Base-by-base conservation (phyloP, 148 eudicot species). In the Arctostaphylos glauca region DNA sequence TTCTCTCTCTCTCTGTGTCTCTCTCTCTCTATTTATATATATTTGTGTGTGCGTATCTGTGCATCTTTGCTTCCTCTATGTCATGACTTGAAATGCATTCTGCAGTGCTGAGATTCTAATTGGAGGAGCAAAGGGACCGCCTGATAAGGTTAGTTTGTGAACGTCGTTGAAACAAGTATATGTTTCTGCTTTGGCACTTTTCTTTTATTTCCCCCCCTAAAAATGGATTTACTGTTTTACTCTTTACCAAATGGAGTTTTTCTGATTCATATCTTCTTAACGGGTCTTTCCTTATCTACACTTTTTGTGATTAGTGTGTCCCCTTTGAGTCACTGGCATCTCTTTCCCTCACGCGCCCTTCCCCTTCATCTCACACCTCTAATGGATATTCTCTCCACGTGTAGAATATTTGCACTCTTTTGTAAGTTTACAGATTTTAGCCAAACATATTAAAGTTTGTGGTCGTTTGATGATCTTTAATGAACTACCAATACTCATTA, bases 81-180 rank as follows among this genome's bases (percentile, higher is more conserved):
- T 67, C 81, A 70, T 83, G 72, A 83, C 82, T 70, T 83, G 82
- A 66, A 47, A n/a, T 79, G 58, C 54, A 74, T 46, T 77, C 76
- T 86, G 60, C 96, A 96, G 98, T 85, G 96, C 98, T 80, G 98
- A 96, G 78, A 92, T 96, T 81, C 76, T 94, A 68, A 89, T 94
- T 55, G 98, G 98, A 90, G 98, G 96, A 74, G 84, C 89, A 6
- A 96, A 92, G 85, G 98, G 98, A 53, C 98, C 98, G 47, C 95
- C 94, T 52, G 94, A 96, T 83, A 96, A 94, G 98, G 98, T 95
- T 82, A 84, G 97, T 87, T 53, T 60, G 21, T 21, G 56, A 66
- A 83, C 23, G 7, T 49, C 3, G 4, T 14, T 31, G 38, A 31
- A 31, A 31, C 38, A 71, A 25, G 21, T 59, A 71, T 6, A n/a